Percentiles rank a stretch among this genome's conserved stretches.
Conservation (phyloP, 2,329 filamentous ascomycete genomes). For the Ophiostoma populinum region DNA sequence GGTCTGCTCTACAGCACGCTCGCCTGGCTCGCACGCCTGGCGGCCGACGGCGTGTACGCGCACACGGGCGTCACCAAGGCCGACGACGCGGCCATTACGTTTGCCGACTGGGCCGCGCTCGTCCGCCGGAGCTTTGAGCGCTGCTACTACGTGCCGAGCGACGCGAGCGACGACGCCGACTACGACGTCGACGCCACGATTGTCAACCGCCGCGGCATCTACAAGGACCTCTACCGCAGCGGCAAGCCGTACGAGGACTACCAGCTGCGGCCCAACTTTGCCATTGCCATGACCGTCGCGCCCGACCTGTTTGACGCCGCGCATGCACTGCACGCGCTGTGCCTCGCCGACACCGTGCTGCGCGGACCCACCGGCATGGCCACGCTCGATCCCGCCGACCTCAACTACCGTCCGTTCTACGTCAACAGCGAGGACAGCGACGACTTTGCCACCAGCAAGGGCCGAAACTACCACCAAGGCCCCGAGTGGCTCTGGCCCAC, state of each 20-base stretch:
- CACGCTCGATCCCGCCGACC: constrained; percentile 77
- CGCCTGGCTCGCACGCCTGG: constrained; percentile 56
- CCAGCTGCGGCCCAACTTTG: constrained; percentile 84
- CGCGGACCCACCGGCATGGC: constrained; percentile 88
- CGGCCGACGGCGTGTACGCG: constrained; percentile 51
- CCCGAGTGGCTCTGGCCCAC: constrained; percentile 98
- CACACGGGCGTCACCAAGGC: constrained; percentile 54
- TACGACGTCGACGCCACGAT: constrained; percentile 68
- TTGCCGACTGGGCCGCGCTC: constrained; percentile 60
- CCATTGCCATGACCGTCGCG: constrained; percentile 88
- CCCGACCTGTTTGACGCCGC: constrained; percentile 67
- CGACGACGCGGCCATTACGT: constrained; percentile 45
- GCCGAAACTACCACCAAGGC: constrained; percentile 93
- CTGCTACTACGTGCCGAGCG: constrained; percentile 70
- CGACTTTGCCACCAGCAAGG: constrained; percentile 84
- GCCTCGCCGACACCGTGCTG: constrained; percentile 61
- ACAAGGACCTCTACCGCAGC: constrained; percentile 90
- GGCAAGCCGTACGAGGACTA: constrained; percentile 97
- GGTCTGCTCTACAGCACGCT: constrained; percentile 84
- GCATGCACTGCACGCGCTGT: constrained; percentile 65
- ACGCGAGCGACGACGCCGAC: constrained; percentile 49
- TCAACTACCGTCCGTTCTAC: constrained; percentile 91
- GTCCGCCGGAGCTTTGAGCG: constrained; percentile 80
- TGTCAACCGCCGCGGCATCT: constrained; percentile 84
- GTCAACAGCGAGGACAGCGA: constrained; percentile 84